A percentile compares a stretch with the other conserved stretches of the same genome.
Evolutionary conservation across 129 eudicot species (phyloP).

Genomic region (Silybum marianum): DNA sequence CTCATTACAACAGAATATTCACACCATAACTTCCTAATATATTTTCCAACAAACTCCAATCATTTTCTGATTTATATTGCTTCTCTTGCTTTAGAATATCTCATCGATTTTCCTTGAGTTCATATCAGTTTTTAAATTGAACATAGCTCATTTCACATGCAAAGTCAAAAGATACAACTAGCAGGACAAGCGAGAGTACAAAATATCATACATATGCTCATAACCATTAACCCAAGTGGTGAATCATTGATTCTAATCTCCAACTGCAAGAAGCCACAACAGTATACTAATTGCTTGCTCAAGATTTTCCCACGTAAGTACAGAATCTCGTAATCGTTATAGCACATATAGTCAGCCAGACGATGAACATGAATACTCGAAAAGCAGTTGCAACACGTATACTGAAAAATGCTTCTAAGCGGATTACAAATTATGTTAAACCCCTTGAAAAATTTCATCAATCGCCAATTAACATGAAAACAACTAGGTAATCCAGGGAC

Average conservation of each 20-base stretch:
- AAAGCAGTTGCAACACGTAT: background rate
- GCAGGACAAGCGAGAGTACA: background rate
- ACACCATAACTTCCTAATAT: too few species aligned
- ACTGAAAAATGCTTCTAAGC: background rate
- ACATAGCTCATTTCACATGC: background rate
- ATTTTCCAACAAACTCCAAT: background rate
- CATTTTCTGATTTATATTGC: background rate
- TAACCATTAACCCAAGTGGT: conserved; percentile 7
- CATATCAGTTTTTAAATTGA: background rate
- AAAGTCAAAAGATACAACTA: background rate
- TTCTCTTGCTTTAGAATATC: background rate
- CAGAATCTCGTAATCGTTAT: background rate
- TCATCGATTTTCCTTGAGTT: background rate
- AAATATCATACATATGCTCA: background rate
- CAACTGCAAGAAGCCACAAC: conserved; percentile 1
- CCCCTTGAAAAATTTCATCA: conserved; percentile 18
- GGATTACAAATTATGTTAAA: background rate
- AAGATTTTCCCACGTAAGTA: background rate
- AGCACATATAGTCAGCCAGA: background rate
- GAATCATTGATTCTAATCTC: conserved; percentile 12
- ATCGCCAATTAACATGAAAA: conserved; percentile 8
- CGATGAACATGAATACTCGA: background rate
- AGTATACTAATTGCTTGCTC: background rate
- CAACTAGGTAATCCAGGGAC: background rate
- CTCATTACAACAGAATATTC: too few species aligned